Conservation (phyloP, 2,329 filamentous ascomycete species). For the Calonectria montana region DNA sequence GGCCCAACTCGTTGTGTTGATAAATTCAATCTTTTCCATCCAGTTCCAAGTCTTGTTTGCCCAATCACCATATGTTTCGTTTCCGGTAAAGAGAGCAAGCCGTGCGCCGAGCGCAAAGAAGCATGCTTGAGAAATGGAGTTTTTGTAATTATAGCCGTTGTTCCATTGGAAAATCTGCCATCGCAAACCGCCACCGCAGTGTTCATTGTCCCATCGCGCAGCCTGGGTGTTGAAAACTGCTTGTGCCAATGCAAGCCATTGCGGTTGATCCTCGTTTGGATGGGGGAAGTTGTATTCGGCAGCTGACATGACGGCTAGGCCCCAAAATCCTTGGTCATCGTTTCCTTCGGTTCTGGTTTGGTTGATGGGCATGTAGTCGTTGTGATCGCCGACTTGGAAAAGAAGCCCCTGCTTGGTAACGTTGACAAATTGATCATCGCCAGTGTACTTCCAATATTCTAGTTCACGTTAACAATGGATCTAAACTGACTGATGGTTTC, state of each 20-base stretch:
- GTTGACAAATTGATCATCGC: constrained; percentile 77
- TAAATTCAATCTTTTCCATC: constrained; percentile 68
- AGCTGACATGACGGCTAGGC: constrained; percentile 75
- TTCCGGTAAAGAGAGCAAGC: constrained; percentile 81
- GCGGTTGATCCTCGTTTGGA: constrained; percentile 65
- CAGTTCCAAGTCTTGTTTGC: constrained; percentile 79
- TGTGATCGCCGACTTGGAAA: constrained; percentile 77
- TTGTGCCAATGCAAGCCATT: constrained; percentile 79
- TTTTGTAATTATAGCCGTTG: constrained; percentile 83
- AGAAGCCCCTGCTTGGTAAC: constrained; percentile 76
- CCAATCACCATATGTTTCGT: constrained; percentile 82
- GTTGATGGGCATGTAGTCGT: constrained; percentile 83
- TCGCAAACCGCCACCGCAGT: constrained; percentile 80
- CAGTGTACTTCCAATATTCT: constrained; percentile 88
- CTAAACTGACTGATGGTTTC: background rate
- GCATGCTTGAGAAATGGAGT: constrained; percentile 71
- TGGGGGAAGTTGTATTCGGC: constrained; percentile 76
- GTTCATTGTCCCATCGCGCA: constrained; percentile 74
- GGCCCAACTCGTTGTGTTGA: constrained; percentile 65
- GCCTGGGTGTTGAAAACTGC: constrained; percentile 86
- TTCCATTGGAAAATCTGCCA: constrained; percentile 92
- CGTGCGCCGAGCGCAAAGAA: constrained; percentile 74
- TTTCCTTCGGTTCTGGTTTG: constrained; percentile 77
- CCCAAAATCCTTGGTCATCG: constrained; percentile 83
- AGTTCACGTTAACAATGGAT: background rate